phyloP scores from a whole-genome alignment of 495 filamentous ascomycete genomes.

The Penicillium paradoxum region DNA sequence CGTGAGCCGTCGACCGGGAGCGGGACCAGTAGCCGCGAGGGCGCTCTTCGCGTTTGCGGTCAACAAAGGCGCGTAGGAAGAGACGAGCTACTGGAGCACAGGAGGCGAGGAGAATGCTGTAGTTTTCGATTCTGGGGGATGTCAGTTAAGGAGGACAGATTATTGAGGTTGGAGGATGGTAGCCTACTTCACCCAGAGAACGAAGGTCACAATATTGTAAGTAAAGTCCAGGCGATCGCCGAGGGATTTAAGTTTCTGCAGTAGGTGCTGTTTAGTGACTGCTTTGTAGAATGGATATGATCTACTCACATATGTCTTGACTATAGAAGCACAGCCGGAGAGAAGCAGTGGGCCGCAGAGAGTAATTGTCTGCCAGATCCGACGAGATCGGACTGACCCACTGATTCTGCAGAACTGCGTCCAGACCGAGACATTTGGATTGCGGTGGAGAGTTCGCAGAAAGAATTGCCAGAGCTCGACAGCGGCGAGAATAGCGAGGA shows the following conservation, averaged over 20 bases:
- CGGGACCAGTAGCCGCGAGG: conserved; percentile 25
- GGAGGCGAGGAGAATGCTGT: conserved; percentile 31
- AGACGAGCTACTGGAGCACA: conserved; percentile 32
- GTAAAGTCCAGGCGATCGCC: conserved; percentile 30
- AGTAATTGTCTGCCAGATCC: conserved; percentile 35
- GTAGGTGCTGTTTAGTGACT: not conserved
- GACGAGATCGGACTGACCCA: conserved; percentile 25
- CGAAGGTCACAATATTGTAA: conserved; percentile 33
- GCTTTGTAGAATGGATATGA: not conserved
- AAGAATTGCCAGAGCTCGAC: conserved; percentile 37
- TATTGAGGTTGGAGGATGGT: not conserved
- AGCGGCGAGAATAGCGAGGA: conserved; percentile 28
- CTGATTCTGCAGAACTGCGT: conserved; percentile 30
- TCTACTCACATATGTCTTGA: conserved; percentile 33
- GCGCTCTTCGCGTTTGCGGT: conserved; percentile 18
- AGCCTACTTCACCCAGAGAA: conserved; percentile 38
- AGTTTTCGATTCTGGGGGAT: conserved; percentile 33
- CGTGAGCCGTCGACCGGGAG: conserved; percentile 17
- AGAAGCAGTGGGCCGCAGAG: conserved; percentile 30
- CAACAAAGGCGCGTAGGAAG: conserved; percentile 27
- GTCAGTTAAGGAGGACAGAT: not conserved
- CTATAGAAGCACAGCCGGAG: conserved; percentile 32
- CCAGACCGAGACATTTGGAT: conserved; percentile 24
- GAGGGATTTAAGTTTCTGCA: conserved; percentile 28
- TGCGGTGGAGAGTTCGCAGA: conserved; percentile 26